Evolutionary conservation across 2,329 filamentous ascomycete genomes (phyloP).

Genomic region (Exophiala lecanii-corni): DNA sequence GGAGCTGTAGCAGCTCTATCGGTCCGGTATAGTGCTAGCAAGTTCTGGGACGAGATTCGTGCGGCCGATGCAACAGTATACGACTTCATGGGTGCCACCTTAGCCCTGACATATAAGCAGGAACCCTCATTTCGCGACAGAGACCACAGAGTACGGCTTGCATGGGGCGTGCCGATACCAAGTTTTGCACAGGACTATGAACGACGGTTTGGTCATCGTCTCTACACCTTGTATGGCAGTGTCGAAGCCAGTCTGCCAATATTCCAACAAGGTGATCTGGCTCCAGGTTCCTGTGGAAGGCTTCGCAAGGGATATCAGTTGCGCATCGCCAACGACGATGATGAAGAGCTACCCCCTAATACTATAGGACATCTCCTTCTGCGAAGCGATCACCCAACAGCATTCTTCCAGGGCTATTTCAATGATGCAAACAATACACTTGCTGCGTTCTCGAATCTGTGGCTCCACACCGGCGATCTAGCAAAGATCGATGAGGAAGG

Average conservation of each 20-base stretch:
- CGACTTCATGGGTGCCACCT: slow-evolving; percentile 17
- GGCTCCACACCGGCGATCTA: slow-evolving; percentile 92
- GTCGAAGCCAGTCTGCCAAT: slow-evolving; percentile 13
- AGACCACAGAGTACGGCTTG: slow-evolving; percentile 11
- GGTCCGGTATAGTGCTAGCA: slow-evolving; percentile 12
- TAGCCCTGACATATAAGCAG: slow-evolving; percentile 15
- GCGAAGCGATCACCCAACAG: slow-evolving; percentile 12
- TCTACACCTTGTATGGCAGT: slow-evolving; percentile 14
- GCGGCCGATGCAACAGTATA: slow-evolving; percentile 9
- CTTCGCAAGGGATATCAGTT: slow-evolving; percentile 11
- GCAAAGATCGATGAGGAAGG: slow-evolving; percentile 57
- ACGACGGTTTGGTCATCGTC: slow-evolving; percentile 10
- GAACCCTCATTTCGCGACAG: slow-evolving; percentile 4
- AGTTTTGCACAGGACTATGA: slow-evolving; percentile 12
- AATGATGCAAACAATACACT: slow-evolving; percentile 5
- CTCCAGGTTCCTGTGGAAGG: slow-evolving; percentile 7
- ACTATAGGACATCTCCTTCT: slow-evolving; percentile 12
- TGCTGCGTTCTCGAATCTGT: slow-evolving; percentile 45
- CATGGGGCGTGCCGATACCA: slow-evolving; percentile 15
- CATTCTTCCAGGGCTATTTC: slow-evolving; percentile 18
- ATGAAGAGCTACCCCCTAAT: slow-evolving; percentile 11
- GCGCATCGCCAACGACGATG: slow-evolving; percentile 11
- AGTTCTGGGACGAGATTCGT: slow-evolving; percentile 15
- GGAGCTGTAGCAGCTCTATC: slow-evolving; percentile 13
- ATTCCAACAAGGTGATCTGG: slow-evolving; percentile 6